Evolutionary conservation across 306 rosid genomes (phyloP).

Genomic region (Castanea sativa): DNA sequence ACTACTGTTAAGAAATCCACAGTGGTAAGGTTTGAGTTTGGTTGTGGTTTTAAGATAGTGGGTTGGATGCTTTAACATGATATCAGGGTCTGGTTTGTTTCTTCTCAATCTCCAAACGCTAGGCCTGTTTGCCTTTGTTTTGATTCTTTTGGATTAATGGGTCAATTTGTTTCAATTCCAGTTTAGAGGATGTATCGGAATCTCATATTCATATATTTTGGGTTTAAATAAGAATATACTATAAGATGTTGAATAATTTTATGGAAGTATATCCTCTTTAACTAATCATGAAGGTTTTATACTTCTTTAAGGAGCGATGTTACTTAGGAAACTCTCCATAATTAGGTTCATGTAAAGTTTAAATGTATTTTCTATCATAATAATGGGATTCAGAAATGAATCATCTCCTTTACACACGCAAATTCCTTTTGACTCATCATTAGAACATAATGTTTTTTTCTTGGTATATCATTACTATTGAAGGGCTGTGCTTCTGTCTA

Average conservation of each 20-base stretch:
- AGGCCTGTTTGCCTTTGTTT: too few relatives aligned
- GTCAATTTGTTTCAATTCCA: too few relatives aligned
- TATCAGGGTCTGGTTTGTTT: too few relatives aligned
- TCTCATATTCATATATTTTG: too few relatives aligned
- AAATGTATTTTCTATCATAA: neutral
- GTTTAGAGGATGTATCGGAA: too few relatives aligned
- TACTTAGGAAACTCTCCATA: neutral
- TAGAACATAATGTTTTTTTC: neutral
- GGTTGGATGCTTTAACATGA: too few relatives aligned
- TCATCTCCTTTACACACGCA: conserved; percentile 4
- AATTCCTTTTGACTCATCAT: neutral
- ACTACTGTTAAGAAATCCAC: neutral
- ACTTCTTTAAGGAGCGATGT: neutral
- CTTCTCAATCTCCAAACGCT: too few relatives aligned
- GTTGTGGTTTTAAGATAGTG: too few relatives aligned
- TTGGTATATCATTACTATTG: neutral
- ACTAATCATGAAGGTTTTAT: neutral
- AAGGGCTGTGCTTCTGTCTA: conserved; percentile 1
- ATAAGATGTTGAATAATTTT: too few relatives aligned
- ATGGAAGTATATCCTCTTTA: neutral
- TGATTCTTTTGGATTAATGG: too few relatives aligned
- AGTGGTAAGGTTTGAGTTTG: too few relatives aligned
- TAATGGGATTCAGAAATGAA: neutral
- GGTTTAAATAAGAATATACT: too few relatives aligned
- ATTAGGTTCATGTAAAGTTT: neutral